Conservation (phyloP, 2,329 filamentous ascomycete species). For the Aspergillus phoenicis region DNA sequence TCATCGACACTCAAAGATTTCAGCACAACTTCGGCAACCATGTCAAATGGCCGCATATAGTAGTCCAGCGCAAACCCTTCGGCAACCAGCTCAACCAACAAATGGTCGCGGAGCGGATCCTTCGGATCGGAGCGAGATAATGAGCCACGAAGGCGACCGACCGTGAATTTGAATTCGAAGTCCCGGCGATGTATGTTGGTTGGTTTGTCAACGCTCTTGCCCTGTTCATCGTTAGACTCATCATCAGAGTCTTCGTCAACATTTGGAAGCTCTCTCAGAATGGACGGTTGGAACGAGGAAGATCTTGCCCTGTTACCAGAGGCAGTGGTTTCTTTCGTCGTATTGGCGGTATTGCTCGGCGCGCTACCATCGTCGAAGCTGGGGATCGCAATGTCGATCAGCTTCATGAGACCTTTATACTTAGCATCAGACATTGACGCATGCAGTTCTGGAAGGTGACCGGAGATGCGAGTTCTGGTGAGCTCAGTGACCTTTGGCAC, state of each 20-base stretch:
- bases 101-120: constrained; percentile 70
- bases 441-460: constrained; percentile 87
- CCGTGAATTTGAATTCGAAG: constrained; percentile 96
- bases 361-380: constrained; percentile 64
- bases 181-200: constrained; percentile 81
- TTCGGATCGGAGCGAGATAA: constrained; percentile 84
- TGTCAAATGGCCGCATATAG: constrained; percentile 85
- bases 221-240: constrained; percentile 64
- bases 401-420: constrained; percentile 94
- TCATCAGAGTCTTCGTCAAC: constrained; percentile 69
- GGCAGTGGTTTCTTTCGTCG: constrained; percentile 33
- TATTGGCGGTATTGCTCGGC: constrained; percentile 36
- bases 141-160: constrained; percentile 90
- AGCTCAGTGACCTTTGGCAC: constrained; percentile 93
- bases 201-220: constrained; percentile 48
- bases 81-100: constrained; percentile 88
- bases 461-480: constrained; percentile 87
- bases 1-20: constrained; percentile 89
- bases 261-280: constrained; percentile 74
- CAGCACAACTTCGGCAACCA: constrained; percentile 87
- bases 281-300: constrained; percentile 72
- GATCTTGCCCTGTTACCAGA: constrained; percentile 57
- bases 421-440: constrained; percentile 91
- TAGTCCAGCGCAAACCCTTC: constrained; percentile 86
- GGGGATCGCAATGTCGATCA: constrained; percentile 93